phyloP scores from a whole-genome alignment of 2,329 filamentous ascomycete species.

The Cucurbitaria berberidis region DNA sequence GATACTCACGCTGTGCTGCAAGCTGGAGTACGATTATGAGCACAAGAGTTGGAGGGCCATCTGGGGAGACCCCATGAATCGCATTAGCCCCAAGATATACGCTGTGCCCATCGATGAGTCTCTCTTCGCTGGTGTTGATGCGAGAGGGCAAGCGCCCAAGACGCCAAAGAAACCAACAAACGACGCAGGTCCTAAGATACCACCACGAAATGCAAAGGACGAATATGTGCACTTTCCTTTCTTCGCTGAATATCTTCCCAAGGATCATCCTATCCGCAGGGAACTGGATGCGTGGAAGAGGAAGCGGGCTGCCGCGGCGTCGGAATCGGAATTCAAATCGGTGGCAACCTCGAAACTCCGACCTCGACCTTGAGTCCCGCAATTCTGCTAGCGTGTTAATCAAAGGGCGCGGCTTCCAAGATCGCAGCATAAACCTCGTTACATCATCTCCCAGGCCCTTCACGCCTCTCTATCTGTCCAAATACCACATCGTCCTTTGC shows the following conservation, averaged over 20 bases:
- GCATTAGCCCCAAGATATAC: slow-evolving; percentile 18
- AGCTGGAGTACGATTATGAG: slow-evolving; percentile 48
- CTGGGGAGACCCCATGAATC: slow-evolving; percentile 31
- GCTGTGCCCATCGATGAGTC: slow-evolving; percentile 21
- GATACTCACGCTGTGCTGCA: slow-evolving; percentile 52
- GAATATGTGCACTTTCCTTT: slow-evolving; percentile 30
- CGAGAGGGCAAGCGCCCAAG: slow-evolving; percentile 14
- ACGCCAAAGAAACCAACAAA: slow-evolving; percentile 6
- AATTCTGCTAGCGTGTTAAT: slow-evolving; percentile 16
- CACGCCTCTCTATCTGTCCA: not conserved
- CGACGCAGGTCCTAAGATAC: slow-evolving; percentile 1
- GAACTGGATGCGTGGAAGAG: slow-evolving; percentile 27
- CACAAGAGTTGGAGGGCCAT: slow-evolving; percentile 32
- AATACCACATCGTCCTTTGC: not conserved
- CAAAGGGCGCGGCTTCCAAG: slow-evolving; percentile 18
- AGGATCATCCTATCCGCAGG: slow-evolving; percentile 23
- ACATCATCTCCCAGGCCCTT: not conserved
- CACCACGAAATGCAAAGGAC: slow-evolving; percentile 24
- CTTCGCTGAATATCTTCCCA: slow-evolving; percentile 28
- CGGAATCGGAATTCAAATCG: not conserved
- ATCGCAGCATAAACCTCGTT: not conserved
- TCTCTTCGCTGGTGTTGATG: slow-evolving; percentile 42
- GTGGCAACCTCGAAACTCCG: slow-evolving; percentile 2
- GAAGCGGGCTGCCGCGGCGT: slow-evolving; percentile 19
- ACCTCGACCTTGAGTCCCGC: not conserved